Conservation (phyloP, 306 rosid species). For the Sindora glabra region DNA sequence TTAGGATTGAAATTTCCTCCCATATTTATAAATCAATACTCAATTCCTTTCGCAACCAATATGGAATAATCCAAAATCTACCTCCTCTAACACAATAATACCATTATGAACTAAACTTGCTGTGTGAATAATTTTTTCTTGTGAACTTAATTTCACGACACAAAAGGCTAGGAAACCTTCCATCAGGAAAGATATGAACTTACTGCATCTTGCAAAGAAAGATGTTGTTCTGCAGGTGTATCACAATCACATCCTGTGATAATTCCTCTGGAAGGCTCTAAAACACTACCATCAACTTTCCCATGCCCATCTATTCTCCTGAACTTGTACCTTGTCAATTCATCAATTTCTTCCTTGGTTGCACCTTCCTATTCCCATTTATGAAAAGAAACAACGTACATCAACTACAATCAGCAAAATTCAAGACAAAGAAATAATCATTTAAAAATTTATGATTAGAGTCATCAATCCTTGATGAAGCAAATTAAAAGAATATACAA, state of each 20-base stretch:
- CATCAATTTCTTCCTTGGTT: constrained; percentile 70
- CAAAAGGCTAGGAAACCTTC: background rate
- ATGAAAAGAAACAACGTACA: constrained; percentile 14
- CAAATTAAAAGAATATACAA: background rate
- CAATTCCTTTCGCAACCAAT: no score
- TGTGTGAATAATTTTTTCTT: no score
- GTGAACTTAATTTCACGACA: no score
- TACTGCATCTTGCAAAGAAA: constrained; percentile 66
- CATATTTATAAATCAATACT: no score
- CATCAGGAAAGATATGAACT: constrained; percentile 22
- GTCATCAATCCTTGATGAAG: no score
- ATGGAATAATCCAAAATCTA: no score
- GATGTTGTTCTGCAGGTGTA: constrained; percentile 36
- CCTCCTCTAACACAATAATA: constrained; percentile 18
- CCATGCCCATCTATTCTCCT: constrained; percentile 26
- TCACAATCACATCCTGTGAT: constrained; percentile 43
- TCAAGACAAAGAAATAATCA: background rate
- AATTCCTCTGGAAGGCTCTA: constrained; percentile 55
- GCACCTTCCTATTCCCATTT: constrained; percentile 73
- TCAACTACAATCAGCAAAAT: background rate
- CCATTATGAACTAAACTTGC: background rate
- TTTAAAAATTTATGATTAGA: no score
- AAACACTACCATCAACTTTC: constrained; percentile 36
- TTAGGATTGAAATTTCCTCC: no score
- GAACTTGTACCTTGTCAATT: constrained; percentile 66